Conservation (phyloP, 75 land plant species). For the Ceratopteris richardii region DNA sequence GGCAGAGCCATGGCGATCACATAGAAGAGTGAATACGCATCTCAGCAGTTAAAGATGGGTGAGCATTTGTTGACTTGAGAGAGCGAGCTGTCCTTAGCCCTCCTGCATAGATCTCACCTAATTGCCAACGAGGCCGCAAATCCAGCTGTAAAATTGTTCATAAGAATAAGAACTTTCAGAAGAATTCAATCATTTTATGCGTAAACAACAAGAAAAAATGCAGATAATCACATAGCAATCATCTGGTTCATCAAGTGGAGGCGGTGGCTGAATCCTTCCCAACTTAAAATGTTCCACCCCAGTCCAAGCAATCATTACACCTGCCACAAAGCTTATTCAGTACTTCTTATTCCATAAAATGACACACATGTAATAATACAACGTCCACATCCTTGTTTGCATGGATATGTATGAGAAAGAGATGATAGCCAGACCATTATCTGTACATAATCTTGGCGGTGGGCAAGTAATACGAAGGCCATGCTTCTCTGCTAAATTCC, state of each 20-base stretch:
- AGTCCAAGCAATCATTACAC: constrained; percentile 99
- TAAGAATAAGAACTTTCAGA: not conserved
- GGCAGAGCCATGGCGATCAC: too few species aligned
- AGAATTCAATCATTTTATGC: not conserved
- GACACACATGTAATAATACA: too few species aligned
- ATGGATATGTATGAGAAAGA: not conserved
- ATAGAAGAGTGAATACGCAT: constrained; percentile 13
- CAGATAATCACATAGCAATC: constrained; percentile 50
- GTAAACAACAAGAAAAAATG: not conserved
- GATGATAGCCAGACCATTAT: constrained; percentile 57
- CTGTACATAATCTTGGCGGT: constrained; percentile 96
- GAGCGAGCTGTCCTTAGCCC: constrained; percentile 70
- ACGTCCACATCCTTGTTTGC: too few species aligned
- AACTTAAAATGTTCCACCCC: constrained; percentile 80
- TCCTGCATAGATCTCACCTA: constrained; percentile 75
- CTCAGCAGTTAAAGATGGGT: constrained; percentile 76
- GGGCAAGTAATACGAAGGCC: constrained; percentile 72
- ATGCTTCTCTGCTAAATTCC: constrained; percentile 43
- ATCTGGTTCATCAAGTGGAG: constrained; percentile 73
- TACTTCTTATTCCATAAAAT: not conserved
- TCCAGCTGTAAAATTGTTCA: constrained; percentile 51
- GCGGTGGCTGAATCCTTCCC: constrained; percentile 86
- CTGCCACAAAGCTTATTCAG: constrained; percentile 30
- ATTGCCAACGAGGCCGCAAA: constrained; percentile 93
- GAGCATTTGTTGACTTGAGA: constrained; percentile 49